phyloP scores from a whole-genome alignment of 257 asterid genomes.

The Osmanthus fragrans region DNA sequence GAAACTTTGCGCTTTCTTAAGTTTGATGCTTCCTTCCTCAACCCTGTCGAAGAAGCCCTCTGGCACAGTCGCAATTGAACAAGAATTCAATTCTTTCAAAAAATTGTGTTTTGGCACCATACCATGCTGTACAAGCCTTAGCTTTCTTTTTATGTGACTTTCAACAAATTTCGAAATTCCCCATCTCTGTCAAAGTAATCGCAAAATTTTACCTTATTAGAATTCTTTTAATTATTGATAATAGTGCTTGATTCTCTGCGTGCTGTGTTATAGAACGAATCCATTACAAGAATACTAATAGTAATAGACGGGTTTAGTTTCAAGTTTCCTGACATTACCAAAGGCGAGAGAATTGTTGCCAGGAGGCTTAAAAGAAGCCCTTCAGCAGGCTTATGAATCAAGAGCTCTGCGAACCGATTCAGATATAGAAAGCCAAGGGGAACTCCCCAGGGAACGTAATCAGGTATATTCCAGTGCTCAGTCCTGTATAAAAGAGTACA shows the following conservation, averaged over 20 bases:
- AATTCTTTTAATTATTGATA: too few species aligned
- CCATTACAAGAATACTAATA: neutral
- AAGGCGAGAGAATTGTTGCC: conserved; percentile 44
- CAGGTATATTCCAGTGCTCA: conserved; percentile 49
- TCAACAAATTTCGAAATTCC: conserved; percentile 44
- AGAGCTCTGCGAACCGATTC: conserved; percentile 48
- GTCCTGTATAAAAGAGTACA: conserved; percentile 51
- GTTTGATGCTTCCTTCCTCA: conserved; percentile 51
- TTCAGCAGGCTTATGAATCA: conserved; percentile 52
- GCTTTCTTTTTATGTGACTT: conserved; percentile 31
- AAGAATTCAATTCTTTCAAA: conserved; percentile 37
- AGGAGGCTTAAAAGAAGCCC: conserved; percentile 41
- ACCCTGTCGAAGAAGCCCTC: conserved; percentile 49
- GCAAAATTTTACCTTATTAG: neutral
- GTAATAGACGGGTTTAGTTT: neutral
- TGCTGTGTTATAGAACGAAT: neutral
- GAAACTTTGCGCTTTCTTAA: conserved; percentile 37
- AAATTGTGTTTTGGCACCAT: conserved; percentile 56
- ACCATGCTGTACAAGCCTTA: conserved; percentile 33
- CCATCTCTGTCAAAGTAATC: conserved; percentile 43
- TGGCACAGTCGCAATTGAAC: conserved; percentile 37
- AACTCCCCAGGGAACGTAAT: conserved; percentile 45
- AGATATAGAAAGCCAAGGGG: conserved; percentile 32
- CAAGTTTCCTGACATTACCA: conserved; percentile 31
- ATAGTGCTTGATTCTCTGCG: neutral